Evolutionary conservation across 2,329 filamentous ascomycete genomes (phyloP), one percentile per base, ranked within the genome.

Genomic region (Colletotrichum cereale): DNA sequence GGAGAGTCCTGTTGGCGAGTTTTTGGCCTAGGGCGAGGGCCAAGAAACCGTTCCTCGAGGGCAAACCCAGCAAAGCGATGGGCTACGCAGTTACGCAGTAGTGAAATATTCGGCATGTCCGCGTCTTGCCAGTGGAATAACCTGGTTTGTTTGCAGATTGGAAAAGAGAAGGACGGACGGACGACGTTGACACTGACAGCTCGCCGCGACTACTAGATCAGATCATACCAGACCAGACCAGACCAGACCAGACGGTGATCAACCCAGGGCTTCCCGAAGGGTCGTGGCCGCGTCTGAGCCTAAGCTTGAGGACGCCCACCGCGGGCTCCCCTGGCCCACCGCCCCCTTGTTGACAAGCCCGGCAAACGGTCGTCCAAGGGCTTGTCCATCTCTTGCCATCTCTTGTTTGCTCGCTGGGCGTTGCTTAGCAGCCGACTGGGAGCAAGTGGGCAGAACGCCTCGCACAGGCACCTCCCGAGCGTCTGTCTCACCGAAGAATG

Each of bases 401-500:
- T 52, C 56, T 71, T 56, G 67, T 63, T 56, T 14, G 26, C 48
- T 71, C 62, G 44, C 50, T 47, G 47, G 64, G 57, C 64, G 47
- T 71, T 67, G 64, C 64, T 67, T 53, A 53, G 34, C 36, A 62
- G 14, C 52, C 8, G 42, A 24, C 21, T 26, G 12, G 12, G 36
- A 61, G 53, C 24, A 11, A 11, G 58, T 34, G 31, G 42, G 42
- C 31, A 69, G 34, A 58, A 66, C 38, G 67, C 56, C 40, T 36
- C 47, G 29, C 1, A 21, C 7, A 31, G 47, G 52, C 24, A 36
- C 38, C 42, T 62, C 50, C 68, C 21, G 31, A 38, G 38, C 11
- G 67, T 70, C 36, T 47, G 67, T 69, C 47, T 70, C 67, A 70
- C 62, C 62, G 55, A 70, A 66, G 55, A 70, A 70, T 66, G 62